Base-by-base conservation (phyloP, 2,329 filamentous ascomycete genomes). In the Ramichloridium luteum region DNA sequence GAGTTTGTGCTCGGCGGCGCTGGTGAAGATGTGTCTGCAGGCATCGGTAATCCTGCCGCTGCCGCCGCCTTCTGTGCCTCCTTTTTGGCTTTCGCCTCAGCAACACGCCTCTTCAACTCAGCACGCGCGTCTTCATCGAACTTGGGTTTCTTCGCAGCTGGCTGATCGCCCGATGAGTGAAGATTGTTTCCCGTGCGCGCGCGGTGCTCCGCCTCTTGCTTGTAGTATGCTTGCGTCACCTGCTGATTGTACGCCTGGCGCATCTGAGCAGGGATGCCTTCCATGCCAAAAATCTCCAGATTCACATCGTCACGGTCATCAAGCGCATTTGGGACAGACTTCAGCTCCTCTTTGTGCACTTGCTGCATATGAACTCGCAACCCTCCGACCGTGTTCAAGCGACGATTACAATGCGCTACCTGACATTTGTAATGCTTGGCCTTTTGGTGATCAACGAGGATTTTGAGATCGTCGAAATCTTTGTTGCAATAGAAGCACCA, bases 401-500 rank as follows among this genome's bases (percentile, higher is more conserved):
- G 72, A 43, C 90, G 75, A 32, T 77, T 77, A 57, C 90, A 98
- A 62, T 79, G 68, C 48, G 93, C 83, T 27, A 32, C 28, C 12
- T 30, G 17, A 62, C 90, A 98, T 60, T 93, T 94, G 69, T 93
- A 96, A 59, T 98, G 90, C 61, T 96, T 96, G n/a, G 88, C 86
- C 57, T 94, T 96, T 54, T 96, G 90, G 58, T 98, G 90, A 36
- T 82, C 86, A 47, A 93, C 92, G 43, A 98, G 75, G 47, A 96
- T 85, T 66, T 93, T 94, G 28, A 93, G 60, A 57, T 98, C 90
- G 58, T 96, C 86, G 56, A 96, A 98, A 61, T 96, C 88, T 63
- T 88, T 81, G 61, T 98, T 90, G 77, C 90, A 98, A 66, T 98
- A 98, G 63, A 93, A 98, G 65, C 90, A 98, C 86, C 86, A 96